These are phyloP conservation scores for Plasmopara halstedii DNA, from an alignment of 352 stramenopile genomes.

Conservation along the genomic window DNA sequence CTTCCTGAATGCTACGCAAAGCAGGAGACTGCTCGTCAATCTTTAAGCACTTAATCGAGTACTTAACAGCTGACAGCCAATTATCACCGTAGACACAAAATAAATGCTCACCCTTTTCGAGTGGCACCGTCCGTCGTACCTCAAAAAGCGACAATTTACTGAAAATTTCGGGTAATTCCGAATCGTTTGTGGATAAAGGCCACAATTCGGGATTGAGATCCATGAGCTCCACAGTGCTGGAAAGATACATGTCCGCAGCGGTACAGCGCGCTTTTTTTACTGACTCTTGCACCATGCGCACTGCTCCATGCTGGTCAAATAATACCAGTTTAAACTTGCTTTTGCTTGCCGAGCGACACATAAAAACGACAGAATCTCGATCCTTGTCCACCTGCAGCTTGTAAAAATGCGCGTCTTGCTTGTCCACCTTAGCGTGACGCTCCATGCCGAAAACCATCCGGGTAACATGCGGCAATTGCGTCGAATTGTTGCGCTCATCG, in stretches of 20 bases:
- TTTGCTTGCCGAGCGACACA: conserved; percentile 73
- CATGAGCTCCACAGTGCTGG: conserved; percentile 81
- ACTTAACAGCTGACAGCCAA: conserved; percentile 82
- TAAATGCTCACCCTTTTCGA: conserved; percentile 77
- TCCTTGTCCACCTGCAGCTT: conserved; percentile 66
- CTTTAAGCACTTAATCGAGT: conserved; percentile 83
- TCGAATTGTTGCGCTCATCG: conserved; percentile 65
- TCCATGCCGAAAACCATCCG: conserved; percentile 68
- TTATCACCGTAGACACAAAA: conserved; percentile 87
- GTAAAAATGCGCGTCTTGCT: conserved; percentile 87
- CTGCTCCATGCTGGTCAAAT: conserved; percentile 68
- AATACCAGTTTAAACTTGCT: conserved; percentile 87
- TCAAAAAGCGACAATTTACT: conserved; percentile 80
- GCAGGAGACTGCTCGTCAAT: conserved; percentile 47
- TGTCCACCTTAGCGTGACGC: conserved; percentile 69
- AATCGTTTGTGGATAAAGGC: conserved; percentile 51
- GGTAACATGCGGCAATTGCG: conserved; percentile 43
- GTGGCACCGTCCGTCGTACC: conserved; percentile 63
- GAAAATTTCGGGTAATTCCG: conserved; percentile 76
- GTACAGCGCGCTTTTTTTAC: conserved; percentile 71
- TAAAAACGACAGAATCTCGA: conserved; percentile 70
- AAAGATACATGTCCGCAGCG: conserved; percentile 84
- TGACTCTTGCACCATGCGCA: conserved; percentile 82
- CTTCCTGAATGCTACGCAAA: conserved; percentile 63
- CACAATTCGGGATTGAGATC: conserved; percentile 72